A percentile compares a stretch with the other conserved stretches of the same genome.
Conservation (phyloP, 768 basidiomycete species). For the Termitomyces sp. region DNA sequence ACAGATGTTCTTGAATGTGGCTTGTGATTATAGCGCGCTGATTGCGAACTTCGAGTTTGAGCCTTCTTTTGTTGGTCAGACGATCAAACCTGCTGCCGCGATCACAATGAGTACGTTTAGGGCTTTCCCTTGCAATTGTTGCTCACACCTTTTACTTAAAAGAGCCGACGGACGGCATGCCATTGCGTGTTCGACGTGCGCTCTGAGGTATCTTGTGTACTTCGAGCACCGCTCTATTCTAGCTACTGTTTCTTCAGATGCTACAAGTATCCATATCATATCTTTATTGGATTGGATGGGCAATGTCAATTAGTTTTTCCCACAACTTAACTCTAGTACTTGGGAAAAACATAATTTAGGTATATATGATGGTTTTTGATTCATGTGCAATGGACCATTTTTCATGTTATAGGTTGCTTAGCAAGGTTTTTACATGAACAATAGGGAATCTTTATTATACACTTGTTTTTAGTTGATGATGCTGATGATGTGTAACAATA, state of each 20-base stretch:
- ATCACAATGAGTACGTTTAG: conserved; percentile 41
- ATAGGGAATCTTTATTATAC: too few relatives aligned
- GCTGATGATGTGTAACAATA: too few relatives aligned
- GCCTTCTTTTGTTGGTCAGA: conserved; percentile 34
- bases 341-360: neutral
- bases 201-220: neutral
- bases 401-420: too few relatives aligned
- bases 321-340: neutral
- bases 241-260: neutral
- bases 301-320: neutral
- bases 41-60: conserved; percentile 41
- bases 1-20: conserved; percentile 21
- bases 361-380: too few relatives aligned
- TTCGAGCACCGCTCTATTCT: neutral
- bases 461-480: too few relatives aligned
- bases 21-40: neutral
- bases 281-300: neutral
- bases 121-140: neutral
- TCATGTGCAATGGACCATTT: too few relatives aligned
- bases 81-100: conserved; percentile 35
- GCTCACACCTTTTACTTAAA: neutral
- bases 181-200: conserved; percentile 9
- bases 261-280: neutral
- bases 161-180: conserved; percentile 15
- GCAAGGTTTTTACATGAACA: too few relatives aligned